Percentiles rank a stretch among this genome's conserved stretches.
phyloP scores from a whole-genome alignment of 2,329 filamentous ascomycete species.

The Cordyceps sp. region DNA sequence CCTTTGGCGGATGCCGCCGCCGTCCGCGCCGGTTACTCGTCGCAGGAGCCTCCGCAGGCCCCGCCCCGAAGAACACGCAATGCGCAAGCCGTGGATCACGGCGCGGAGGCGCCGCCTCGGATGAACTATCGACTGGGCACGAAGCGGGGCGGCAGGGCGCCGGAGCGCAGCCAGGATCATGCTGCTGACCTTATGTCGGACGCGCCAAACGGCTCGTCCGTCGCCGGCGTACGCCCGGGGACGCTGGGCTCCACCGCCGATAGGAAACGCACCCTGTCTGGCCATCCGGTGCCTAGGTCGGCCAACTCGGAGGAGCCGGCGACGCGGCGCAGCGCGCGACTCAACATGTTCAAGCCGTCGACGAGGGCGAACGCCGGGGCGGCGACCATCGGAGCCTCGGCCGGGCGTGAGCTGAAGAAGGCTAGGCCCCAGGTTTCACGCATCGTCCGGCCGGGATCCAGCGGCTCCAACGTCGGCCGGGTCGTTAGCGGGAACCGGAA shows the following conservation, averaged over 20 bases:
- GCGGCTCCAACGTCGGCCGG: slow-evolving; percentile 58
- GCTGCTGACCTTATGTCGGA: slow-evolving; percentile 24
- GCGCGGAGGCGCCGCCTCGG: slow-evolving; percentile 43
- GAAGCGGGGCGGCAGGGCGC: slow-evolving; percentile 21
- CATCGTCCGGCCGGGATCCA: slow-evolving; percentile 47
- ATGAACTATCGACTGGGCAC: slow-evolving; percentile 40
- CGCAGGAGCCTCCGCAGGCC: slow-evolving; percentile 32
- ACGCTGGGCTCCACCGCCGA: slow-evolving; percentile 36
- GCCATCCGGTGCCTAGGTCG: slow-evolving; percentile 45
- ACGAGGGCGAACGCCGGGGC: slow-evolving; percentile 45
- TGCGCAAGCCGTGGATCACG: slow-evolving; percentile 31
- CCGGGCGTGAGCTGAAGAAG: slow-evolving; percentile 62
- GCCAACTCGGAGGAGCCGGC: slow-evolving; percentile 40
- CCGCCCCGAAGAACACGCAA: slow-evolving; percentile 36
- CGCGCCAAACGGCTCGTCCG: slow-evolving; percentile 16
- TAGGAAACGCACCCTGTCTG: slow-evolving; percentile 84
- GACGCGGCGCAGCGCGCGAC: slow-evolving; percentile 51
- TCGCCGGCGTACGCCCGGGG: slow-evolving; percentile 17
- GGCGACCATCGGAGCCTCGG: slow-evolving; percentile 38
- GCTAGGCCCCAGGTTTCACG: slow-evolving; percentile 56
- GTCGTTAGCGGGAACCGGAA: slow-evolving; percentile 87
- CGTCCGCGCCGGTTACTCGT: slow-evolving; percentile 8
- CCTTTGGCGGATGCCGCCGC: slow-evolving; percentile 7
- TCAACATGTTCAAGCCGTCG: slow-evolving; percentile 54
- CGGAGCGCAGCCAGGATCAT: slow-evolving; percentile 14